These are phyloP conservation scores for Camelina laxa DNA, from an alignment of 345 rosid species.

Conservation along the genomic window DNA sequence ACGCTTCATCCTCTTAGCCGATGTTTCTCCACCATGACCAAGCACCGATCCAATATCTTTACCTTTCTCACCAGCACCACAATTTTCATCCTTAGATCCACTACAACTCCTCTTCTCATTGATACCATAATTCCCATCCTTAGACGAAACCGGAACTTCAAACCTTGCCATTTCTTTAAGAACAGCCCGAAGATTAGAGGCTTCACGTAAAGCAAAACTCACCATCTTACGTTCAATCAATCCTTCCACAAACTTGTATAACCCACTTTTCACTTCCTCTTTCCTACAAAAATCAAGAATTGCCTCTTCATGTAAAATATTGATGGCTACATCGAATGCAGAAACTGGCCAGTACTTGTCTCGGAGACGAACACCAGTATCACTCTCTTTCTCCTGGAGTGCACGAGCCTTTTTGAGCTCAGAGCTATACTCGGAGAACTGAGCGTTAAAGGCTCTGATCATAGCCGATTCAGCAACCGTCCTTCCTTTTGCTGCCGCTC, in stretches of 20 bases:
- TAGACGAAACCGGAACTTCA: neutral
- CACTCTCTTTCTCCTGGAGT: neutral
- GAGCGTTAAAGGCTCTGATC: conserved; percentile 25
- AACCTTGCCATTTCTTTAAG: conserved; percentile 7
- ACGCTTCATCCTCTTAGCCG: conserved; percentile 1
- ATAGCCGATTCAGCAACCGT: conserved; percentile 20
- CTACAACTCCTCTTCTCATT: conserved; percentile 11
- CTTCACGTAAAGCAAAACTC: neutral
- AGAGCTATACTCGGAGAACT: conserved; percentile 16
- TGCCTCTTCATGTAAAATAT: neutral
- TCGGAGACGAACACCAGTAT: neutral
- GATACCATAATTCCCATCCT: neutral
- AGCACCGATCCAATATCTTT: neutral
- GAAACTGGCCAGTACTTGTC: conserved; percentile 30
- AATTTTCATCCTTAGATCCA: neutral
- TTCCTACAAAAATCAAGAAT: conserved; percentile 31
- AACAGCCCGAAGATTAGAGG: conserved; percentile 3
- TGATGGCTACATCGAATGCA: neutral
- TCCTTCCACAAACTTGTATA: conserved; percentile 16
- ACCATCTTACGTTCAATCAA: conserved; percentile 9
- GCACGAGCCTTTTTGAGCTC: neutral
- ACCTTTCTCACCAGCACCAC: conserved; percentile 8
- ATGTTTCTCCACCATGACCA: conserved; percentile 17
- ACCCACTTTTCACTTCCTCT: conserved; percentile 8
- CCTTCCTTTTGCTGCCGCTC: conserved; percentile 11